Evolutionary conservation across 257 asterid species (phyloP).

Genomic region (Phtheirospermum japonicum): DNA sequence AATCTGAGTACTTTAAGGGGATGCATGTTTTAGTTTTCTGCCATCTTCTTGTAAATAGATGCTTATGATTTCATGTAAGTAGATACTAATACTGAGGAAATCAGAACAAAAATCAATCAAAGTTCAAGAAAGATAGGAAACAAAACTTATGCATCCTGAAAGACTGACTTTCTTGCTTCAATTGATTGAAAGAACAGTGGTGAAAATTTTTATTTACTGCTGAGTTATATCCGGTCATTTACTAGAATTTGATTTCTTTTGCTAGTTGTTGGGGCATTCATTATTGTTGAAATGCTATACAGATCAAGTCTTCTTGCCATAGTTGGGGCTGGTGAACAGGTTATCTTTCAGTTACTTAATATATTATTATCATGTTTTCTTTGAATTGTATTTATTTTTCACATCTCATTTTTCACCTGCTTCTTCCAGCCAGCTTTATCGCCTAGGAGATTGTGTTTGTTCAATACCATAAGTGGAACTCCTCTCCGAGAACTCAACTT

Average conservation of each 20-base stretch:
- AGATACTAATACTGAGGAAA: too few species aligned
- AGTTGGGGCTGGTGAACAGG: slow-evolving; percentile 99
- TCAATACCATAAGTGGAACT: slow-evolving; percentile 62
- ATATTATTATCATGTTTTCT: neutral
- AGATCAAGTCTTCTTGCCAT: slow-evolving; percentile 78
- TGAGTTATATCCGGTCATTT: neutral
- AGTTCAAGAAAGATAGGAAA: too few species aligned
- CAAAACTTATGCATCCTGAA: too few species aligned
- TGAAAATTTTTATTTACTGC: neutral
- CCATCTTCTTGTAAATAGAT: too few species aligned
- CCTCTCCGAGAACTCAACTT: slow-evolving; percentile 79
- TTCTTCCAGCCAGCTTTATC: slow-evolving; percentile 76
- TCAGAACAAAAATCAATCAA: too few species aligned
- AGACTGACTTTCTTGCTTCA: too few species aligned
- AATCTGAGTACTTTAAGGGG: too few species aligned
- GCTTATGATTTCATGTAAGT: too few species aligned
- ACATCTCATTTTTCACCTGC: slow-evolving; percentile 24
- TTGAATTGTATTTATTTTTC: neutral
- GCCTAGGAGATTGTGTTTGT: slow-evolving; percentile 83
- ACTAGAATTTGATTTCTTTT: slow-evolving; percentile 21
- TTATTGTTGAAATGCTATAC: slow-evolving; percentile 81
- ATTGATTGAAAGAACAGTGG: too few species aligned
- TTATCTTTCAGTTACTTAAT: slow-evolving; percentile 24
- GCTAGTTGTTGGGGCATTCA: slow-evolving; percentile 79
- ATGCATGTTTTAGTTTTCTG: too few species aligned